Base-by-base conservation (phyloP, 2,329 filamentous ascomycete species). In the Didymella segeticola region DNA sequence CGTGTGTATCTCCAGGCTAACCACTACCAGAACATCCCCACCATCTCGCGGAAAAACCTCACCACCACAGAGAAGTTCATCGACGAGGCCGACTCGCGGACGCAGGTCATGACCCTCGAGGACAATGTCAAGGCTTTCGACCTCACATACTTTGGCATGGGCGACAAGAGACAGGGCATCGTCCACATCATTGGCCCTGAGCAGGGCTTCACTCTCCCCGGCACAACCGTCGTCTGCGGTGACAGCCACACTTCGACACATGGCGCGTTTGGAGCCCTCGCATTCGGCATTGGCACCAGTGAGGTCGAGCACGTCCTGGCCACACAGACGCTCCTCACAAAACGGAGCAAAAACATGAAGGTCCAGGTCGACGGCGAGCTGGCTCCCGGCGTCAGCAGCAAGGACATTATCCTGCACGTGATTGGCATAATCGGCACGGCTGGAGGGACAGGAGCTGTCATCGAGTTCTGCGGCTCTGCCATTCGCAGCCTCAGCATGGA, bases 211-310 rank as follows among this genome's bases (percentile, higher is more conserved):
- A 99, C 95, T 51, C 88, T 98, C 30, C 95, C 95, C 34, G 95
- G 91, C 64, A 98, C 95, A 48, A 99, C 95, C 3, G 90, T 98
- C 30, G 95, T 98, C 62, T 98, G 95, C 73, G 95, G 95, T 76
- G 95, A 99, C 83, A 96, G 90, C 71, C 95, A 99, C 76, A 99
- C 95, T 39, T 97, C 93, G 22, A 99, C 95, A 60, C 95, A 99
- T 78, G 95, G 95, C 69, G 95, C 95, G 46, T 99, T 98, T 68
- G 95, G 95, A 64, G 85, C 93, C 66, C 86, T 98, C 58, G 95
- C 95, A 33, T 96, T 96, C 72, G 95, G 95, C 76, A 99, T 99
- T 71, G 95, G 95, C 67, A 99, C 95, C 58, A 96, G 91, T 74
- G 95, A 99, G 80, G 95, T 98, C 64, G 95, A 99, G 83, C 93